Evolutionary conservation across 208 protist genomes (phyloP).

Genomic region (Porcisia deanei): DNA sequence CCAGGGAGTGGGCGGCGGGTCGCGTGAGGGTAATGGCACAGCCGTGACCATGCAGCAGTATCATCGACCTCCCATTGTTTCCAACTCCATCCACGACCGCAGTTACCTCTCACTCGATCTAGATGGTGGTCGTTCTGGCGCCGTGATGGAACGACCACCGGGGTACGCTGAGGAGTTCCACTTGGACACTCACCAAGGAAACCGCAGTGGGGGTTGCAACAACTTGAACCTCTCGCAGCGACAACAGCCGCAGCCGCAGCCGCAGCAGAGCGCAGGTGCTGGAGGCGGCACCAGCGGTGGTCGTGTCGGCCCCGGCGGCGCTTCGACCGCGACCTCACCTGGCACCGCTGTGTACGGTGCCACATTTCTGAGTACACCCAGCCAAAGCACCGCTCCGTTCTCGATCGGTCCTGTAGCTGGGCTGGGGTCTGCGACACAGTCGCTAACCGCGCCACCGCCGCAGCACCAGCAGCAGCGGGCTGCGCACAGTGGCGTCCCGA

Average conservation of each 20-base stretch:
- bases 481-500: neutral
- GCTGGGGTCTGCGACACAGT: slow-evolving; percentile 1
- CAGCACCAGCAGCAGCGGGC: slow-evolving; percentile 10
- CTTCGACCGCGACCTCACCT: slow-evolving; percentile 4
- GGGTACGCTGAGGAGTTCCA: neutral
- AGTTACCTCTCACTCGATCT: neutral
- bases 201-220: neutral
- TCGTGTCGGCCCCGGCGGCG: neutral
- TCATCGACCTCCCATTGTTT: neutral
- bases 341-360: slow-evolving; percentile 6
- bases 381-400: neutral
- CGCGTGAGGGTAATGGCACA: slow-evolving; percentile 12
- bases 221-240: neutral
- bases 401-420: neutral
- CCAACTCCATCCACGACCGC: neutral
- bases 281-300: neutral
- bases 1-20: neutral
- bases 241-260: neutral
- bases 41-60: slow-evolving; percentile 25
- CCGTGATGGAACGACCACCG: neutral
- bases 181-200: neutral
- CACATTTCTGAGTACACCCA: slow-evolving; percentile 5
- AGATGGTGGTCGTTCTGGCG: neutral
- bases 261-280: neutral
- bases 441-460: neutral